These are phyloP conservation scores for Lepidopterella palustris DNA, from an alignment of 495 filamentous ascomycete genomes.

Conservation along the genomic window DNA sequence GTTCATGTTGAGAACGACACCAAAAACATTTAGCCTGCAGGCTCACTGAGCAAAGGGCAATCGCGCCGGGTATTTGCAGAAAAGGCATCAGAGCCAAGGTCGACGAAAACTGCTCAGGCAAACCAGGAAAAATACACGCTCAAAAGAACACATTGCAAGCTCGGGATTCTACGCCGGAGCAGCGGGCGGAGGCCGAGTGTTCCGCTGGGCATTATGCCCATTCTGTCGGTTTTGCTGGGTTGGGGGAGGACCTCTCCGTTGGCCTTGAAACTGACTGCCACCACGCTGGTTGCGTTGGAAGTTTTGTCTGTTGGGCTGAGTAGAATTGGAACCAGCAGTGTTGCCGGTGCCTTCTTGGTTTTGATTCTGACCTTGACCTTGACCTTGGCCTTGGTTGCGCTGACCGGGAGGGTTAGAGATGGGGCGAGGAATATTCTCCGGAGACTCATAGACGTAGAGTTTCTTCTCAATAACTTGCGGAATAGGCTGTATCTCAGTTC, in stretches of 20 bases:
- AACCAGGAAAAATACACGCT: conserved; percentile 3
- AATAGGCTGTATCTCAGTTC: conserved; percentile 95
- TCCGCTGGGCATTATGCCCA: conserved; percentile 22
- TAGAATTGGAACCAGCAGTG: conserved; percentile 3
- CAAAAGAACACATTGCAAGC: not conserved
- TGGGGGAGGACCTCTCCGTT: conserved; percentile 15
- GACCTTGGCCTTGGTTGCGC: conserved; percentile 1
- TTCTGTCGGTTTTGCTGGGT: conserved; percentile 23
- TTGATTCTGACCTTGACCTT: conserved; percentile 1
- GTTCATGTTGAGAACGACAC: conserved; percentile 16
- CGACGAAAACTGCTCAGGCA: conserved; percentile 26
- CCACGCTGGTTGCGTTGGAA: conserved; percentile 16
- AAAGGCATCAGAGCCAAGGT: conserved; percentile 7
- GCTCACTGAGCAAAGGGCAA: conserved; percentile 24
- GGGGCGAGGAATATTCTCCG: conserved; percentile 86
- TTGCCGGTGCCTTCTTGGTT: conserved; percentile 5
- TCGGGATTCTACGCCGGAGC: conserved; percentile 11
- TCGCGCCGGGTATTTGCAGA: conserved; percentile 20
- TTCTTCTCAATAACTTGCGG: conserved; percentile 93
- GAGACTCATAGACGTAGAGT: conserved; percentile 95
- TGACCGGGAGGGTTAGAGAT: conserved; percentile 41
- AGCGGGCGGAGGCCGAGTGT: conserved; percentile 19
- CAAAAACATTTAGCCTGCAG: conserved; percentile 11
- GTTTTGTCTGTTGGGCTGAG: conserved; percentile 12
- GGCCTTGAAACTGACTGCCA: conserved; percentile 22